Evolutionary conservation across 2,329 filamentous ascomycete species (phyloP).

Genomic region (Stachybotrys elegans): DNA sequence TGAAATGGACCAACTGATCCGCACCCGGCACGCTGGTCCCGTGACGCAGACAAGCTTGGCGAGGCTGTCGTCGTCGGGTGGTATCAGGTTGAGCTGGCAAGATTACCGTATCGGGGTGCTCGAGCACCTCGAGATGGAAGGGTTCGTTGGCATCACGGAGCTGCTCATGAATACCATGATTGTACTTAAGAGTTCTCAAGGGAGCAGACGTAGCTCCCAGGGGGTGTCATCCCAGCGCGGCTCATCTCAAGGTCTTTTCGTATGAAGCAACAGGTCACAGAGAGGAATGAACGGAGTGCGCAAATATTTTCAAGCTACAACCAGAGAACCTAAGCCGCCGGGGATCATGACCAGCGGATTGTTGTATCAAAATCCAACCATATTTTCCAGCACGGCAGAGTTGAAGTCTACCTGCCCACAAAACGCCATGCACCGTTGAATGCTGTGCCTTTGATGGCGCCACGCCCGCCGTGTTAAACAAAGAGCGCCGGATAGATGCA

Average conservation of each 20-base stretch:
- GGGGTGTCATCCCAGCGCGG: not conserved
- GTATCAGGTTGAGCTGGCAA: constrained; percentile 63
- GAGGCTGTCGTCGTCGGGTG: constrained; percentile 59
- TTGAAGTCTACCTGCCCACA: constrained; percentile 14
- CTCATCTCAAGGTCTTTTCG: no score
- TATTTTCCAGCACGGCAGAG: constrained; percentile 12
- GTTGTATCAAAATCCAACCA: no score
- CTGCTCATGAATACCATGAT: constrained; percentile 81
- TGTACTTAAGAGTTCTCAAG: constrained; percentile 53
- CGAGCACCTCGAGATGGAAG: constrained; percentile 58
- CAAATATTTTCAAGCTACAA: no score
- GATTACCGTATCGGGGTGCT: constrained; percentile 72
- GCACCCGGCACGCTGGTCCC: constrained; percentile 57
- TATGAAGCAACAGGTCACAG: no score
- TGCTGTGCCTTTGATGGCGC: constrained; percentile 15
- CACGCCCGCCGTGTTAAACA: constrained; percentile 7
- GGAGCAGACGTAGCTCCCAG: constrained; percentile 14
- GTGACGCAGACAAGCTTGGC: constrained; percentile 64
- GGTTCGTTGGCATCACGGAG: constrained; percentile 60
- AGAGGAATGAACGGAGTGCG: no score
- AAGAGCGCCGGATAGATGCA: not conserved
- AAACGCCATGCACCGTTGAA: constrained; percentile 24
- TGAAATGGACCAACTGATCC: constrained; percentile 31
- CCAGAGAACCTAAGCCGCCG: no score
- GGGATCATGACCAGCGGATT: no score